A percentile compares a stretch with the other conserved stretches of the same genome.
phyloP scores from a whole-genome alignment of 768 basidiomycete genomes.

The Dacryopinax primogenitus region DNA sequence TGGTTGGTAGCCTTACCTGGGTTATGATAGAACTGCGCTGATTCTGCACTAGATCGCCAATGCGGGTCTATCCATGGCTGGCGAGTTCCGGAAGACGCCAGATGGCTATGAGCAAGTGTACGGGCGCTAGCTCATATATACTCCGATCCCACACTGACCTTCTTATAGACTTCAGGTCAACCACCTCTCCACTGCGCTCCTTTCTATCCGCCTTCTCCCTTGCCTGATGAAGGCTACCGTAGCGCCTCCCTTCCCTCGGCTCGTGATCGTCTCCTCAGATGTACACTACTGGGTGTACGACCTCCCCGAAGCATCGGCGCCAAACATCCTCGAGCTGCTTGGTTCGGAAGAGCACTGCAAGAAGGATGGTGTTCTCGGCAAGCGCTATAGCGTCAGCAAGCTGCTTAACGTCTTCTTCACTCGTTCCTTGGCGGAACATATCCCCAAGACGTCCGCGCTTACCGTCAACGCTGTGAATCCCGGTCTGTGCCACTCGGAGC shows the following conservation, averaged over 20 bases:
- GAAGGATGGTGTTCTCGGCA: neutral
- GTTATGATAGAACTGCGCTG: neutral
- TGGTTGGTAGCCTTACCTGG: conserved; percentile 22
- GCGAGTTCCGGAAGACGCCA: conserved; percentile 21
- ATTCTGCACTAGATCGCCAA: conserved; percentile 24
- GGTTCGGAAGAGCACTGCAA: conserved; percentile 1
- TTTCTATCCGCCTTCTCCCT: conserved; percentile 35
- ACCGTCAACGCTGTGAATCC: conserved; percentile 13
- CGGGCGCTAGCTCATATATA: conserved; percentile 7
- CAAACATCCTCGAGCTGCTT: conserved; percentile 4
- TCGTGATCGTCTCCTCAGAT: conserved; percentile 37
- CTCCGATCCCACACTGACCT: neutral
- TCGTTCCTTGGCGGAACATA: conserved; percentile 9
- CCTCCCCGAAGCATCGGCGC: neutral
- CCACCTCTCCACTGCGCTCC: conserved; percentile 31
- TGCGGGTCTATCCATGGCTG: conserved; percentile 23
- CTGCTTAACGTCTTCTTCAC: conserved; percentile 14
- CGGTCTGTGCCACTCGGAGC: conserved; percentile 12
- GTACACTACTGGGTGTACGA: conserved; percentile 26
- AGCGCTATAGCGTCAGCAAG: conserved; percentile 5
- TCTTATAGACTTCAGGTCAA: conserved; percentile 38
- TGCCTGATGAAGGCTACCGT: conserved; percentile 29
- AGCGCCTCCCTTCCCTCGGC: conserved; percentile 25
- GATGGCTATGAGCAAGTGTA: conserved; percentile 41
- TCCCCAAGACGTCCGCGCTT: neutral